Base-by-base conservation (phyloP, 2,329 filamentous ascomycete species). In the Cladophialophora yegresii region DNA sequence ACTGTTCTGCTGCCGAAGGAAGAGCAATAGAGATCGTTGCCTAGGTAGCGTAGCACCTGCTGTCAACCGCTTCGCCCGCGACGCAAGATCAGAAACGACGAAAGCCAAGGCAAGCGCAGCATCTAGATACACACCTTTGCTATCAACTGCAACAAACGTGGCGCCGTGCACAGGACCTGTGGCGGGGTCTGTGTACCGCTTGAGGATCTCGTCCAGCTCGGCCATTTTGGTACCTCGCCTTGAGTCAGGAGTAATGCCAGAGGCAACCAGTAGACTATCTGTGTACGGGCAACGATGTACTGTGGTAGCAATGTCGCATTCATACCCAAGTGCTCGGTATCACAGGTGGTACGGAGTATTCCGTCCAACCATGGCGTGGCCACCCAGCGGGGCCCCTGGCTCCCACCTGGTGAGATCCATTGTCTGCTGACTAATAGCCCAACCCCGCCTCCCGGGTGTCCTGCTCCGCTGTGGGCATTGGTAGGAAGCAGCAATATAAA, bases 181-280 rank as follows among this genome's bases (percentile, higher is more conserved):
- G 30, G 45, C 20, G 36, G 61, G 56, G 40, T 64, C 61, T 8
- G 61, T 64, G 45, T 58, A 64, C 49, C 43, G 47, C 49, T 54
- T 58, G 30, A 64, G 36, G 30, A 64, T 64, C n/a, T 58, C 56
- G 22, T 64, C 56, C n/a, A 63, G 20, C 22, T 64, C 61, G 32
- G 61, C 55, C 56, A 54, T 59, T 4, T n/a, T 54, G 28, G 16
- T 20, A 54, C 16, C 28, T 54, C 16, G 22, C 10, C 23, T 54
- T 12, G 23, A 10, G 4, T 28, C 28, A 26, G 26, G 9, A 3
- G 7, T 20, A 7, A 16, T 7, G 16, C 36, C 6, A n/a, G 16
- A 3, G 36, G 3, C 36, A 13, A 6, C 22, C 22, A 51, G 26
- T 26, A 4, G n/a, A 16, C 20, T 16, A 28, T 2, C 20, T 13